These are phyloP conservation scores for Spergularia bocconei DNA, from an alignment of 148 eudicot species.

Conservation along the genomic window DNA sequence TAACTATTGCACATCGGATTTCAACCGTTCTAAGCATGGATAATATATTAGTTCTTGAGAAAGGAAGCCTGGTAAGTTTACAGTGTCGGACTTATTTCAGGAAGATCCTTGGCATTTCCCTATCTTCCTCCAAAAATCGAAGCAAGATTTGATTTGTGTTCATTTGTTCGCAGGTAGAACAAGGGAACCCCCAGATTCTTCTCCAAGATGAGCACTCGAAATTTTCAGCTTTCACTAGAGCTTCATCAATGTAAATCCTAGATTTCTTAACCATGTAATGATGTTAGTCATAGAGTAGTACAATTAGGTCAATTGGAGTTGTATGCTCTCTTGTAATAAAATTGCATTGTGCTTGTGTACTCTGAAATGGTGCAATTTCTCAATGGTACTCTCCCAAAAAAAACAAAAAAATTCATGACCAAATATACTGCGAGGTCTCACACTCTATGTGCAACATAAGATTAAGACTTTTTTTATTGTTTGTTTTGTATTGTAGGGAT, in stretches of 20 bases:
- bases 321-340: neutral
- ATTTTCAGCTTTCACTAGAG: conserved; percentile 75
- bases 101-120: neutral
- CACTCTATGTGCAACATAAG: too few species aligned
- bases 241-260: conserved; percentile 52
- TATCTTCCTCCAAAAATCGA: neutral
- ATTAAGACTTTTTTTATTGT: too few species aligned
- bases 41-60: conserved; percentile 75
- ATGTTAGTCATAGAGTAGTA: neutral
- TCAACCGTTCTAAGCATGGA: conserved; percentile 88
- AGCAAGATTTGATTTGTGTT: neutral
- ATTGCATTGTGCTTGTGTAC: neutral
- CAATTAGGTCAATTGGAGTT: neutral
- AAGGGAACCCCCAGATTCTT: conserved; percentile 77
- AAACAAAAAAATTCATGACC: too few species aligned
- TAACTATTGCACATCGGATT: conserved; percentile 95
- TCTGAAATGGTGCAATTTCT: too few species aligned
- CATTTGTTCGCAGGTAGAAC: conserved; percentile 56
- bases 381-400: too few species aligned
- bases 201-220: conserved; percentile 45
- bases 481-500: too few species aligned
- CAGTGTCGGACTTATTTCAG: neutral
- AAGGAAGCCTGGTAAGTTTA: conserved; percentile 70
- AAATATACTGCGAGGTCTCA: too few species aligned
- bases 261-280: neutral